Base-by-base conservation (phyloP, 805 yeast genomes). In the Kodamaea kakaduensis region DNA sequence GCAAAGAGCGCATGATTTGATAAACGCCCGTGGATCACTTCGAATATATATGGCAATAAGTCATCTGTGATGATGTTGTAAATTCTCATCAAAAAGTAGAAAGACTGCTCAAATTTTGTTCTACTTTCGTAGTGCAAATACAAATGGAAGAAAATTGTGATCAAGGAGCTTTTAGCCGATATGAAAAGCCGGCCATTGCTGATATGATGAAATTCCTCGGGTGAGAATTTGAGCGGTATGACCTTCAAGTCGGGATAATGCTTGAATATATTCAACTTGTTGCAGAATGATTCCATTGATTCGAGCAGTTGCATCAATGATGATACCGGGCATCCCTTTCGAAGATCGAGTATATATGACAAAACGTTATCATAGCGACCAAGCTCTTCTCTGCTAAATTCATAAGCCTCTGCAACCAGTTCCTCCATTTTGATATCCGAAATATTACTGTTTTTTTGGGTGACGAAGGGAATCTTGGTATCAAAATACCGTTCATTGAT, bases 401-500 rank as follows among this genome's bases (percentile, higher is more conserved):
- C 15, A 26, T 28, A 45, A 8, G 40, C 36, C 6, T 25, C 31
- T 5, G 43, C 37, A 3, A 45, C 31, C 6, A 37, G 38, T 8
- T 18, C 32, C 22, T 50, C 57, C 27, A 49, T 22, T 7, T 43
- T 37, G 9, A 29, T 13, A 25, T 48, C 42, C 3, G 20, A 24
- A n/a, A 42, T 38, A 29, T 46, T 52, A 12, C 40, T 36, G 44
- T 48, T 52, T 6, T 31, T 36, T 1, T 32, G 45, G 4, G 38
- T 44, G 9, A 40, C 24, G 23, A 28, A 47, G 2, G 59, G 59
- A 4, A 25, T 16, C 18, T 34, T 36, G 10, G 40, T 45, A 21
- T 45, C 45, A 22, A 23, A 43, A 8, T 41, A 41, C 7, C 17
- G 23, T 5, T 7, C 9, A 15, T 35, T 32, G 14, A 45, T 43